Base-by-base conservation (phyloP, 495 filamentous ascomycete genomes). In the Niebla homalea region DNA sequence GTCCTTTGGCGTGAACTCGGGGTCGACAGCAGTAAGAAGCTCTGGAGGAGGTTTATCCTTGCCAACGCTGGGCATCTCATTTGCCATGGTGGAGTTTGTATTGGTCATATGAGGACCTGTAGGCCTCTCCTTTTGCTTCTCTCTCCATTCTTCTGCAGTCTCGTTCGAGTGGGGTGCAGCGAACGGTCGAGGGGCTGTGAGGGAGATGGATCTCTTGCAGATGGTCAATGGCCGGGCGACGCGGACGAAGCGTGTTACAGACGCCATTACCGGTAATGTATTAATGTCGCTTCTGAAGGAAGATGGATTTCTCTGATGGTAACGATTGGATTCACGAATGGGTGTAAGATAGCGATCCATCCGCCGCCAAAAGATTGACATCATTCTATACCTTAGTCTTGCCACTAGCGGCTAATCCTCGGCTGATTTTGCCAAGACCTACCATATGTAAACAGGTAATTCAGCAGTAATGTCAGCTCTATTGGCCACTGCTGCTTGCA, bases 61-160 rank as follows among this genome's bases (percentile, higher is more conserved):
- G 41, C 81, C 80, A 26, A 78, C 68, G 43, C 64, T 73, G 21
- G 77, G 80, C 67, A 77, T 79, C 50, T 76, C 71, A 57, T 81
- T 78, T 18, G 72, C 71, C 59, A 81, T 75, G 14, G 79, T 83
- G 19, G 73, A 77, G 16, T 71, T 83, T 14, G 76, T 81, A 57
- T 81, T 80, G 4, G 80, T 77, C 47, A 84, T 65, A 55, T 74
- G 68, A 39, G 77, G 79, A 53, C 81, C 83, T n/a, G 71, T 61
- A 0, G 73, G 60, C 62, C 76, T 80, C 21, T 71, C 66, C 4
- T 63, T 70, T 58, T 84, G 76, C 41, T 64, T 65, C 29, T 72
- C 70, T 44, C 73, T 67, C 61, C 80, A 72, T 32, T 66, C 69
- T 36, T 64, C 53, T 19, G 71, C 64, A 21, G 64, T 78, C 43